These are phyloP conservation scores for Lasiosphaeria miniovina DNA, from an alignment of 495 filamentous ascomycete species.

Conservation along the genomic window DNA sequence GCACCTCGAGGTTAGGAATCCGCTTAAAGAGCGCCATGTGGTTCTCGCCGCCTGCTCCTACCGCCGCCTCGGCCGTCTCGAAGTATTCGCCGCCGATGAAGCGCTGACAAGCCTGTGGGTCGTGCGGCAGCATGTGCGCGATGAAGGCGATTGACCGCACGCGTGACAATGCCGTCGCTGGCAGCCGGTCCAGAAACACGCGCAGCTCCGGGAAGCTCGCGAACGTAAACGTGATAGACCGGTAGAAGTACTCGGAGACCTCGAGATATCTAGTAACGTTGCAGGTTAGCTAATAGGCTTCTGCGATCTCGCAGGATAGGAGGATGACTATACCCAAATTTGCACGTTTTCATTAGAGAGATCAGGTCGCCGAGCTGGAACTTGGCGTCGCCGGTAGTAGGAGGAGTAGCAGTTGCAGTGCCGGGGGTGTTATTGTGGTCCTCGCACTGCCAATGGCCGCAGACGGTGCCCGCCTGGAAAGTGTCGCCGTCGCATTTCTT, in stretches of 20 bases:
- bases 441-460: conserved; percentile 16
- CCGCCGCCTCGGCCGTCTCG: neutral
- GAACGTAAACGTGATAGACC: conserved; percentile 14
- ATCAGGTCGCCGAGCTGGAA: conserved; percentile 6
- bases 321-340: conserved; percentile 8
- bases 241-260: conserved; percentile 14
- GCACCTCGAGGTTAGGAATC: conserved; percentile 3
- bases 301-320: neutral
- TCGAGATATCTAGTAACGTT: conserved; percentile 11
- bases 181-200: conserved; percentile 10
- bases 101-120: conserved; percentile 2
- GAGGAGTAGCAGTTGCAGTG: too few species aligned
- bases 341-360: conserved; percentile 13
- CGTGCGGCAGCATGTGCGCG: conserved; percentile 8
- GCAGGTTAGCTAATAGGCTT: neutral
- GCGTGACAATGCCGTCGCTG: neutral
- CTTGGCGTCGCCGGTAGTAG: neutral
- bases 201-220: conserved; percentile 13
- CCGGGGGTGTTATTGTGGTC: too few species aligned
- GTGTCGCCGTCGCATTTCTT: conserved; percentile 7
- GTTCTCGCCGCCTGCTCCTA: neutral
- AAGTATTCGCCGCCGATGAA: conserved; percentile 17
- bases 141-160: conserved; percentile 17
- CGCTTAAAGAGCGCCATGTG: conserved; percentile 9
- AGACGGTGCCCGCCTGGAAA: conserved; percentile 4